phyloP scores from a whole-genome alignment of 345 rosid genomes.

The Garcia nutans region DNA sequence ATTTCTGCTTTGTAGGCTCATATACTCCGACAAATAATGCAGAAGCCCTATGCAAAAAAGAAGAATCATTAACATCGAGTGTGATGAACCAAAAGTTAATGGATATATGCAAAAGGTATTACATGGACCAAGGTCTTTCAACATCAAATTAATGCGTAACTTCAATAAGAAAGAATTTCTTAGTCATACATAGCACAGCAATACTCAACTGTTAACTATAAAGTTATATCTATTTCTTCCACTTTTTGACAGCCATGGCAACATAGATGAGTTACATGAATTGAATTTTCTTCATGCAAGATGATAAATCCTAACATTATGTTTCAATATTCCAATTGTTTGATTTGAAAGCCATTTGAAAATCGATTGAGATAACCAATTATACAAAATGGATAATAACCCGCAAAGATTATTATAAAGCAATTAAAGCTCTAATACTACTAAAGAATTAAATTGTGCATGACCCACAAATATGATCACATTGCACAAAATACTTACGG shows the following conservation, averaged over 20 bases:
- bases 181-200: neutral
- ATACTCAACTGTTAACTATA: neutral
- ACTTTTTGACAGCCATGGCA: neutral
- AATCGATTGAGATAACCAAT: neutral
- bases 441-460: neutral
- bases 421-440: neutral
- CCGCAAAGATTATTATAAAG: neutral
- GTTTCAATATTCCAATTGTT: neutral
- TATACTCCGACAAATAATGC: conserved; percentile 93
- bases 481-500: conserved; percentile 57
- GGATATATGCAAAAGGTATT: neutral
- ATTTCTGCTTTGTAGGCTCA: conserved; percentile 90
- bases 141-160: neutral
- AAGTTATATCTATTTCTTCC: conserved; percentile 1
- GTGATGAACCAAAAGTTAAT: conserved; percentile 1
- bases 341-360: neutral
- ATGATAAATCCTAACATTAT: neutral
- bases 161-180: neutral
- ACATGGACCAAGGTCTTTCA: neutral
- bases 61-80: conserved; percentile 14
- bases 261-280: neutral
- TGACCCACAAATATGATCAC: neutral
- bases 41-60: conserved; percentile 64
- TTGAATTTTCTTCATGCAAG: neutral
- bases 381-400: neutral